These are phyloP conservation scores for Sarocladium oryzae DNA, from an alignment of 2,329 filamentous ascomycete species.

Conservation along the genomic window DNA sequence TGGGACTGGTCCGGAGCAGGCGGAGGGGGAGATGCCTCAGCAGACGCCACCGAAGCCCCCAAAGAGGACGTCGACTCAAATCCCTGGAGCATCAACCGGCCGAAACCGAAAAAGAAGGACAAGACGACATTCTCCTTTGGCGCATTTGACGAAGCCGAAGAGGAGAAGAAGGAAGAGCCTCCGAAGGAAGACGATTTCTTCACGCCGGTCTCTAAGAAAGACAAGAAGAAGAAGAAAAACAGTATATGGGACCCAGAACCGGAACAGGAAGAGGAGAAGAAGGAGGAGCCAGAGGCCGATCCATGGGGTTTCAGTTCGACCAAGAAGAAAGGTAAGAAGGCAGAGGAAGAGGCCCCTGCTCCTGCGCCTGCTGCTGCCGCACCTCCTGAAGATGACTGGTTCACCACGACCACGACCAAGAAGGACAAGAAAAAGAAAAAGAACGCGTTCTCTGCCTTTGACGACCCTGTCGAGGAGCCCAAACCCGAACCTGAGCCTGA, in stretches of 20 bases:
- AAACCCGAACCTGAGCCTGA: constrained; percentile 20
- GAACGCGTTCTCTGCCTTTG: constrained; percentile 10
- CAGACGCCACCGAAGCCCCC: constrained; percentile 20
- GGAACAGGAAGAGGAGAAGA: constrained; percentile 35
- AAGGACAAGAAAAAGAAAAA: constrained; percentile 33
- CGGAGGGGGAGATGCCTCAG: constrained; percentile 23
- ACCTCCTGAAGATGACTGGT: constrained; percentile 10
- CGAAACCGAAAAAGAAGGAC: constrained; percentile 47
- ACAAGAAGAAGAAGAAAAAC: constrained; percentile 32
- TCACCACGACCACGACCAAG: constrained; percentile 13
- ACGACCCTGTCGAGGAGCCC: constrained; percentile 18
- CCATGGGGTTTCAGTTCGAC: constrained; percentile 14
- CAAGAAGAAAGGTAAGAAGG: constrained; percentile 31
- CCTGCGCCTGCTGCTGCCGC: constrained; percentile 8
- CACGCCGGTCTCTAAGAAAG: constrained; percentile 24
- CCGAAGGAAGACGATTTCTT: constrained; percentile 27
- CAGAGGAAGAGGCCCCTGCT: constrained; percentile 8
- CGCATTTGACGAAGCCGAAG: constrained; percentile 33
- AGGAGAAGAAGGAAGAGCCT: constrained; percentile 21
- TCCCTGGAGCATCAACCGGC: constrained; percentile 40
- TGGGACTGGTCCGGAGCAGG: constrained; percentile 33
- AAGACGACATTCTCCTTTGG: constrained; percentile 42
- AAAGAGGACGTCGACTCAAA: constrained; percentile 37
- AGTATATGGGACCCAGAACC: constrained; percentile 14
- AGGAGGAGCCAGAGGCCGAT: constrained; percentile 21